Percentiles rank a stretch among this genome's conserved stretches.
Evolutionary conservation across 139 green algal genomes (phyloP).

Genomic region (Closterium sp.): DNA sequence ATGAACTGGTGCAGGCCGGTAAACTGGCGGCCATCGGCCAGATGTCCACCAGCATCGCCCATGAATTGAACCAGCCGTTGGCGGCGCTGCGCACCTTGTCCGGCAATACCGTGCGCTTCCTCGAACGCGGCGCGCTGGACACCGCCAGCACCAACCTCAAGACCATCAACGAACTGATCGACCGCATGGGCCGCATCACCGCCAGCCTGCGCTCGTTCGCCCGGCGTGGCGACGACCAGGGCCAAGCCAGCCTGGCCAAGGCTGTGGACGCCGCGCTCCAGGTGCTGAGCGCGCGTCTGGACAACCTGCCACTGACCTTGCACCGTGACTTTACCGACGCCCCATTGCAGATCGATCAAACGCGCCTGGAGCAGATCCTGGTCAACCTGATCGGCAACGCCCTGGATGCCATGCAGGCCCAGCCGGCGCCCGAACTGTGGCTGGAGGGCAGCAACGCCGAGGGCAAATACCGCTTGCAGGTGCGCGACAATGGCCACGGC

Average conservation of each 20-base stretch:
- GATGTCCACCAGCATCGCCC: background rate
- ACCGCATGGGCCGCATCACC: too few relatives aligned
- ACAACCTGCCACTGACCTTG: too few relatives aligned
- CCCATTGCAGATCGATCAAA: too few relatives aligned
- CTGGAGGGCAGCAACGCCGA: background rate
- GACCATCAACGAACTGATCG: too few relatives aligned
- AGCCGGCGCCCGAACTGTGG: background rate
- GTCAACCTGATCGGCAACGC: background rate
- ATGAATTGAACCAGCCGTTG: background rate
- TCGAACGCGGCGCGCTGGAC: too few relatives aligned
- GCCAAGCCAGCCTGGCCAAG: too few relatives aligned
- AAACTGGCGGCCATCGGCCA: background rate
- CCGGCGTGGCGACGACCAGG: too few relatives aligned
- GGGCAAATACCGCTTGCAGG: background rate
- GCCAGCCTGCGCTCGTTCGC: too few relatives aligned
- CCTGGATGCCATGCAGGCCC: background rate
- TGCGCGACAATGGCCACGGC: background rate
- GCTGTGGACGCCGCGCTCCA: too few relatives aligned
- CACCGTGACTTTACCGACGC: too few relatives aligned
- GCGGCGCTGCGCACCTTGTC: background rate
- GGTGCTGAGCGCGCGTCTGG: too few relatives aligned
- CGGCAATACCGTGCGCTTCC: background rate
- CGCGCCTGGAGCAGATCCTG: background rate
- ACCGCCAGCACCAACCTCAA: too few relatives aligned
- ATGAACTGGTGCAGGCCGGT: background rate